Evolutionary conservation across 257 asterid species (phyloP), one percentile per base, ranked within the genome.

Genomic region (Handroanthus guayacan): DNA sequence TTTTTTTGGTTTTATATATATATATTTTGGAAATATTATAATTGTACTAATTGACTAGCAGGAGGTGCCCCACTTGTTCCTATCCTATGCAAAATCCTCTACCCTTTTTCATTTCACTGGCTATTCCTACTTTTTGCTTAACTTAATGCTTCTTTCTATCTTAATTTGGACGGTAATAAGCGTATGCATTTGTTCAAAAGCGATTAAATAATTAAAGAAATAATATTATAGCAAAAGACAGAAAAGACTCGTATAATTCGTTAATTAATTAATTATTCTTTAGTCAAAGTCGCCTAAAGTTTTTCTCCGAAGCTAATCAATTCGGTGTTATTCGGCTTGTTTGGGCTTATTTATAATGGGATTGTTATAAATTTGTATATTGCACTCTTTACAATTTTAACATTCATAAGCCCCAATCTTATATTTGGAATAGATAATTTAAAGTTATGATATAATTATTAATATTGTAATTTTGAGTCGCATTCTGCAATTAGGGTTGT

Each of bases 61-160:
- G 6, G 7, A 67, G 66, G 0, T 8, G 55, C 7, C 67, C 67
- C 16, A 10, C 43, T 36, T 61, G 44, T 45, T 64, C 38, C 69
- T 73, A 31, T 48, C 51, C 34, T 69, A 6, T 50, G 9, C 55
- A 70, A 71, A 71, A 25, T 37, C 61, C 13, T 62, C 25, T 62
- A 43, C 37, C 17, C 67, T 39, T 57, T 77, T 77, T 61, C 54
- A 38, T 67, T 45, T 1, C 9, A 54, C 31, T 0, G 25, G 9
- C 2, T 17, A 10, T 10, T 9, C 16, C 65, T n/a, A 54, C 60
- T 54, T 54, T 54, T 17, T 54, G 60, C 67, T 31, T 16, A 61
- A 34, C 45, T 61, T 31, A 34, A 61, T 20, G 37, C 4, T 56
- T 16, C 12, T 18, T 56, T 56, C 5, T 56, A 18, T 56, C 31